Percentiles rank a stretch among this genome's conserved stretches.
Conservation (phyloP, 345 rosid species). For the Syzygium oleosum region DNA sequence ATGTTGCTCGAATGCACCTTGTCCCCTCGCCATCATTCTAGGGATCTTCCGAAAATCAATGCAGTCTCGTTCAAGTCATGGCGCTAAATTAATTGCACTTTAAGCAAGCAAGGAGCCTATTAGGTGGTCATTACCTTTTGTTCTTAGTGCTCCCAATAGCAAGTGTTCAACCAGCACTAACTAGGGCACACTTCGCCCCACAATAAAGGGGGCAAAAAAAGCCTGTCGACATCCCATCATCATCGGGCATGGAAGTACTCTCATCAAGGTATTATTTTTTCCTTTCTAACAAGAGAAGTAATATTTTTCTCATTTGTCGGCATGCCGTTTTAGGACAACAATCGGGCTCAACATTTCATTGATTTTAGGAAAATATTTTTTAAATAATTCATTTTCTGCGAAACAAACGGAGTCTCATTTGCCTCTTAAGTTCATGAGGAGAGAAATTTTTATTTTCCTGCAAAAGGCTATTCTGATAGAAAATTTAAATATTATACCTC, state of each 20-base stretch:
- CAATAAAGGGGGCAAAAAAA: background rate
- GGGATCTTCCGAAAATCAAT: background rate
- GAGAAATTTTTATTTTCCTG: background rate
- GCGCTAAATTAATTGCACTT: slow-evolving; percentile 18
- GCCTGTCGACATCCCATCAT: background rate
- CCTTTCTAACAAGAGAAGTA: background rate
- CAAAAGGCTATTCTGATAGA: background rate
- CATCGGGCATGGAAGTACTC: background rate
- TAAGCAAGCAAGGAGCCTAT: slow-evolving; percentile 6
- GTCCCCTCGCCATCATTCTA: slow-evolving; percentile 1
- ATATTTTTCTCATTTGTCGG: background rate
- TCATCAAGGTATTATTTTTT: background rate
- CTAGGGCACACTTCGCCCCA: background rate
- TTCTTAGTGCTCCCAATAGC: background rate
- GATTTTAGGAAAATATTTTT: background rate
- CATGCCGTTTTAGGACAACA: too few relatives aligned
- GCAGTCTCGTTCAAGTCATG: background rate
- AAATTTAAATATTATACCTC: background rate
- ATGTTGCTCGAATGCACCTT: background rate
- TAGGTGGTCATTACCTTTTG: slow-evolving; percentile 5
- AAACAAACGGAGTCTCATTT: background rate
- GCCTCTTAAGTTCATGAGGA: background rate
- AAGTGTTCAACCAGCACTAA: background rate
- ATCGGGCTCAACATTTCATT: background rate
- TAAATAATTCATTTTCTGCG: too few relatives aligned